Conservation (phyloP, 208 protist genomes). For the Trypanosoma grayi region DNA sequence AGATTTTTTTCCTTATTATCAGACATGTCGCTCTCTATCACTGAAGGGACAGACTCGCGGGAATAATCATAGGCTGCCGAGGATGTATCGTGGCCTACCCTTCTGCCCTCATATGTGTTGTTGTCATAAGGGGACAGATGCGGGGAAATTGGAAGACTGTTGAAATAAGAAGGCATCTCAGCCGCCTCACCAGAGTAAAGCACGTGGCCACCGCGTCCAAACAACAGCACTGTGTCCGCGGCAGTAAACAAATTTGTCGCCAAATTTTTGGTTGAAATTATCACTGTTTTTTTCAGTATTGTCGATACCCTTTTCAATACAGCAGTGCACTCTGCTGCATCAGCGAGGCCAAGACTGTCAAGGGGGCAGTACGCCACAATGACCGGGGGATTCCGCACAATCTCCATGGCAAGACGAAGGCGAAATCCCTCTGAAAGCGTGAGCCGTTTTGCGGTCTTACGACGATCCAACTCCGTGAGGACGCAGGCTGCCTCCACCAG, state of each 20-base stretch:
- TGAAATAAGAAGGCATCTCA: slow-evolving; percentile 44
- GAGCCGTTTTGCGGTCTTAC: slow-evolving; percentile 30
- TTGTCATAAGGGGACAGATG: not conserved
- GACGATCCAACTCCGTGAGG: slow-evolving; percentile 38
- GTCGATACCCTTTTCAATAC: slow-evolving; percentile 35
- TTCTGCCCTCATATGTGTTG: not conserved
- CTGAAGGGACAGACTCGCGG: not conserved
- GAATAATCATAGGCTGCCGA: not conserved
- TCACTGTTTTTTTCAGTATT: slow-evolving; percentile 49
- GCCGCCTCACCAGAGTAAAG: slow-evolving; percentile 45
- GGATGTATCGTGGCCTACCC: not conserved
- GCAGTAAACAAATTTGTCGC: slow-evolving; percentile 34
- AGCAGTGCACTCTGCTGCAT: slow-evolving; percentile 24
- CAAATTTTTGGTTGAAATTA: slow-evolving; percentile 40
- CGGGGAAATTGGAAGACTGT: slow-evolving; percentile 32
- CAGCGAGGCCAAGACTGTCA: slow-evolving; percentile 24
- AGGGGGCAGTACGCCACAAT: slow-evolving; percentile 45
- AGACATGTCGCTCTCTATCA: not conserved
- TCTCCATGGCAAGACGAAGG: slow-evolving; percentile 57
- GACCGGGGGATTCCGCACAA: slow-evolving; percentile 53
- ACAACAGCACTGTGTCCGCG: slow-evolving; percentile 39
- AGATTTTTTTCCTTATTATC: not conserved
- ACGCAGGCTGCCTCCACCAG: slow-evolving; percentile 33
- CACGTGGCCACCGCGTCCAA: slow-evolving; percentile 34
- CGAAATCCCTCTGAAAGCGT: slow-evolving; percentile 38